These are phyloP conservation scores for Aquanectria penicillioides DNA, from an alignment of 2,329 filamentous ascomycete genomes.

Conservation along the genomic window DNA sequence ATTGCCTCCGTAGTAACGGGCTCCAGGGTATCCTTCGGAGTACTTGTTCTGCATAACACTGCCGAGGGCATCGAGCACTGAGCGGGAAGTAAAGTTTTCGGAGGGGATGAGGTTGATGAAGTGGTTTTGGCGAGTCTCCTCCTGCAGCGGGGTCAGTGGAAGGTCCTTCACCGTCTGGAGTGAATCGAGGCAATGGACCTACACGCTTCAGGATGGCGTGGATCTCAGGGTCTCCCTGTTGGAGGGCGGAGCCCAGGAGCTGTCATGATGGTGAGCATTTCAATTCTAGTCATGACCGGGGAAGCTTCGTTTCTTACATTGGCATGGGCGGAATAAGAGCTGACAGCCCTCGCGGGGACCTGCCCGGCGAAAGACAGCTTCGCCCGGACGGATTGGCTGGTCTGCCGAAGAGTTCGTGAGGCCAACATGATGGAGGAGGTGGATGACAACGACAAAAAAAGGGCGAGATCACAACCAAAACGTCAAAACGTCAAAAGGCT, in stretches of 20 bases:
- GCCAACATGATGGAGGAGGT: constrained; percentile 36
- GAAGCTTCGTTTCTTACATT: constrained; percentile 35
- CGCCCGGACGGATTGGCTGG: constrained; percentile 33
- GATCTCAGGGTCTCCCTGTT: constrained; percentile 84
- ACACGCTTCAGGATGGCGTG: constrained; percentile 90
- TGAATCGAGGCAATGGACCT: constrained; percentile 36
- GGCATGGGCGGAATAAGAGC: constrained; percentile 34
- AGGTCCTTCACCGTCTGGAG: neutral
- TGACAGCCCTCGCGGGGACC: constrained; percentile 26
- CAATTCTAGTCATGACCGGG: neutral
- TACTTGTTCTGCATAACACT: constrained; percentile 98
- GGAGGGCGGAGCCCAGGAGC: constrained; percentile 79
- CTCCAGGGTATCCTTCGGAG: constrained; percentile 95
- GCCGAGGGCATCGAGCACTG: constrained; percentile 85
- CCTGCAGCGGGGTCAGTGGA: constrained; percentile 58
- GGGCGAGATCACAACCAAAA: neutral
- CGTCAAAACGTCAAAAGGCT: neutral
- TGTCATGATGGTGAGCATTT: constrained; percentile 49
- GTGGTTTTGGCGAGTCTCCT: constrained; percentile 93
- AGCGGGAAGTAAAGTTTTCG: constrained; percentile 91
- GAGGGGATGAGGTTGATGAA: constrained; percentile 96
- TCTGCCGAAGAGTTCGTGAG: constrained; percentile 37
- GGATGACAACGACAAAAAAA: neutral
- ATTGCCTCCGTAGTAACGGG: constrained; percentile 94
- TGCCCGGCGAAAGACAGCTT: constrained; percentile 36